A percentile compares a stretch with the other conserved stretches of the same genome.
phyloP scores from a whole-genome alignment of 2,329 filamentous ascomycete genomes.

The Trichoderma breve region DNA sequence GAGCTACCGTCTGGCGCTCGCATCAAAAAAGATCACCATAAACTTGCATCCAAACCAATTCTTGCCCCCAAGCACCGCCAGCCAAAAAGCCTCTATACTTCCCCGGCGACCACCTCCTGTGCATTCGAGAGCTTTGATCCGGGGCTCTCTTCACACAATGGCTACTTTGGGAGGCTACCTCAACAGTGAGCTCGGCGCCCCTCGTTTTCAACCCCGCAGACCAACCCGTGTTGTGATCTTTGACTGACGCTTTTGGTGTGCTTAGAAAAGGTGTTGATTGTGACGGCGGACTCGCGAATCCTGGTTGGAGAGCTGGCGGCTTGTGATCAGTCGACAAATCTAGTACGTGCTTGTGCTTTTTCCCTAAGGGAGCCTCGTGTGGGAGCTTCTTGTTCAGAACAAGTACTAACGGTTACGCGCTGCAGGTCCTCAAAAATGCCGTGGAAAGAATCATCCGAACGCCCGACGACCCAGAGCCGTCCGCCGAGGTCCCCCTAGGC shows the following conservation, averaged over 20 bases:
- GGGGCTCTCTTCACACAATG: conserved; percentile 32
- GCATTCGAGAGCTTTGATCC: neutral
- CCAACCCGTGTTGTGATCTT: neutral
- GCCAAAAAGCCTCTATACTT: neutral
- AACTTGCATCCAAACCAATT: neutral
- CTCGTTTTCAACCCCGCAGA: conserved; percentile 11
- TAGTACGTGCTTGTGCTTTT: conserved; percentile 46
- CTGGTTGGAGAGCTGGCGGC: conserved; percentile 78
- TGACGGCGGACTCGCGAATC: conserved; percentile 89
- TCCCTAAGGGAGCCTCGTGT: neutral
- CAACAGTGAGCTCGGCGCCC: conserved; percentile 39
- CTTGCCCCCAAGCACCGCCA: neutral
- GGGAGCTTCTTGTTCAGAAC: neutral
- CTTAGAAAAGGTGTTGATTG: conserved; percentile 83
- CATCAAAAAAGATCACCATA: neutral
- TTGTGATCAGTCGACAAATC: conserved; percentile 88
- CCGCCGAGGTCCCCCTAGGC: conserved; percentile 76
- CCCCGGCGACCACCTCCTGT: neutral
- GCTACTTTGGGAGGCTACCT: conserved; percentile 46
- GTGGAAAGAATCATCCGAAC: conserved; percentile 88
- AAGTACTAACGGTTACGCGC: conserved; percentile 21
- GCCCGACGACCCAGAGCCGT: conserved; percentile 77
- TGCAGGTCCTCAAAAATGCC: conserved; percentile 73
- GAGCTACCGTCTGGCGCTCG: conserved; percentile 15
- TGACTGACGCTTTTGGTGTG: conserved; percentile 8